phyloP scores from a whole-genome alignment of 108 stramenopile genomes.

The Stephanodiscus minutulus region DNA sequence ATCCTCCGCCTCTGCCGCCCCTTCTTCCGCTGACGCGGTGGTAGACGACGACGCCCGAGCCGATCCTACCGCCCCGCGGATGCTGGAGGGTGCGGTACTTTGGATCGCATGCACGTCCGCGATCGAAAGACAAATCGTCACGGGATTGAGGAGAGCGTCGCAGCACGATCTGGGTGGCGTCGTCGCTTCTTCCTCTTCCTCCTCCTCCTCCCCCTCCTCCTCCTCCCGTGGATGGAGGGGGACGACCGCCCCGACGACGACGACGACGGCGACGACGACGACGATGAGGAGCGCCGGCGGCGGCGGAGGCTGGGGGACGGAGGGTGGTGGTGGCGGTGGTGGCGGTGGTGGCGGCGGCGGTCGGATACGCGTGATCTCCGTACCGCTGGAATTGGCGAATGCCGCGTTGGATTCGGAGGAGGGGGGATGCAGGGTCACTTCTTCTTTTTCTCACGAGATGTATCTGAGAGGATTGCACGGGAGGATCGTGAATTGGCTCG shows the following conservation, averaged over 20 bases:
- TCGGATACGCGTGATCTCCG: conserved; percentile 26
- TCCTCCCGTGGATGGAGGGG: too few relatives aligned
- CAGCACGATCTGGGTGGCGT: conserved; percentile 25
- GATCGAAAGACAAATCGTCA: conserved; percentile 23
- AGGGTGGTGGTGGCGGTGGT: too few relatives aligned
- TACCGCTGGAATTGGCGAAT: conserved; percentile 43
- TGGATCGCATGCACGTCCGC: conserved; percentile 36
- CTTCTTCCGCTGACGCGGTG: neutral
- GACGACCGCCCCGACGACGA: too few relatives aligned
- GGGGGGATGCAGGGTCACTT: neutral
- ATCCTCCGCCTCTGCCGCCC: neutral
- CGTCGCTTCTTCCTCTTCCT: too few relatives aligned
- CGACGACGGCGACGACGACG: neutral
- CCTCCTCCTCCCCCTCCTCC: too few relatives aligned
- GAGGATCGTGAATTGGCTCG: conserved; percentile 41
- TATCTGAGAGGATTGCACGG: conserved; percentile 38
- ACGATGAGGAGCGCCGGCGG: neutral
- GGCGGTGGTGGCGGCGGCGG: too few relatives aligned
- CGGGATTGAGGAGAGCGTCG: conserved; percentile 25
- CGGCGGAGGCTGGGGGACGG: neutral
- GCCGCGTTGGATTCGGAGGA: conserved; percentile 7
- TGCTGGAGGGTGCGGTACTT: conserved; percentile 36
- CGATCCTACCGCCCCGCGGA: neutral
- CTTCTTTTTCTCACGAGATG: conserved; percentile 30
- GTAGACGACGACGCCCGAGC: too few relatives aligned